Percentiles rank a stretch among this genome's conserved stretches.
Evolutionary conservation across 495 filamentous ascomycete genomes (phyloP).

Genomic region (Emericellopsis terricola): DNA sequence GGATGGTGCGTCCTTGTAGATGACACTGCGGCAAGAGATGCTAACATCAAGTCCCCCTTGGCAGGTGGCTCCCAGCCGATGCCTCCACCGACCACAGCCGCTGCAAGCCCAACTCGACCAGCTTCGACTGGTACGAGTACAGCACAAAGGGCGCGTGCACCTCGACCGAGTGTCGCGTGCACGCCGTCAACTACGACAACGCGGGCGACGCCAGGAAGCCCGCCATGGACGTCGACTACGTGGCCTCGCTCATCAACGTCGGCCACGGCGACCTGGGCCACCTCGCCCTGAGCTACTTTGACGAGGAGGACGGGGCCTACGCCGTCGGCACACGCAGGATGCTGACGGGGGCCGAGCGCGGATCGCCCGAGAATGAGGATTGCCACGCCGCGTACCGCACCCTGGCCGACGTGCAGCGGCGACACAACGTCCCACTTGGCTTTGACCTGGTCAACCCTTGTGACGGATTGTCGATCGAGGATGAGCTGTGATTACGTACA

Average conservation of each 20-base stretch:
- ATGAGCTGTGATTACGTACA: too few species aligned
- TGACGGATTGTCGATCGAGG: too few species aligned
- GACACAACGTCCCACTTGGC: not conserved
- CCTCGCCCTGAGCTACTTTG: not conserved
- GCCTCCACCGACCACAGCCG: too few species aligned
- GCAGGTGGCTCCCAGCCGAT: too few species aligned
- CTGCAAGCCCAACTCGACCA: too few species aligned
- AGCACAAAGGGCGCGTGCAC: not conserved
- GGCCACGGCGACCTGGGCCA: not conserved
- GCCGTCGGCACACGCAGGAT: not conserved
- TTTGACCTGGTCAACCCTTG: not conserved
- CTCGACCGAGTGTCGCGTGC: not conserved
- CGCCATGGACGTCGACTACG: not conserved
- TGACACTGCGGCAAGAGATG: too few species aligned
- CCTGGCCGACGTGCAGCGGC: not conserved
- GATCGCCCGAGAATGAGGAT: not conserved
- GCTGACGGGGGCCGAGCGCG: not conserved
- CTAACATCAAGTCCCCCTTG: too few species aligned
- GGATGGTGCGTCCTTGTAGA: not conserved
- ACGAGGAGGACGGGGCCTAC: not conserved
- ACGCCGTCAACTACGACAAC: not conserved
- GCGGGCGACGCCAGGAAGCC: too few species aligned
- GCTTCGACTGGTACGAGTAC: not conserved
- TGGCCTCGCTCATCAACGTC: not conserved
- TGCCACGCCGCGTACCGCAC: not conserved